phyloP scores from a whole-genome alignment of 1,284 basidiomycete genomes.

The Tilletia horrida region DNA sequence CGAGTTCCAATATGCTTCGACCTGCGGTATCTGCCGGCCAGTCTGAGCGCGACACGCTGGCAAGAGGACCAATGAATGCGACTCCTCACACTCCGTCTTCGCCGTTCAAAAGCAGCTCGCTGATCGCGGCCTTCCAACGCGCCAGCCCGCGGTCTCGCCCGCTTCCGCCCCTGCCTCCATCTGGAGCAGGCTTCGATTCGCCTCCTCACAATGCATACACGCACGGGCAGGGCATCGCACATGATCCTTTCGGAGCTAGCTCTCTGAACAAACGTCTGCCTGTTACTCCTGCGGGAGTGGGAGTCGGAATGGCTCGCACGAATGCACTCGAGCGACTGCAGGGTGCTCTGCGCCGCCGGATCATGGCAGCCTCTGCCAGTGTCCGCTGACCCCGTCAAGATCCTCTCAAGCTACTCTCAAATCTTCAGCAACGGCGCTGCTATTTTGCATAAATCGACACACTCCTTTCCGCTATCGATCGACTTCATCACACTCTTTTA shows the following conservation, averaged over 20 bases:
- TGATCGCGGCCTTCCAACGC: constrained; percentile 1
- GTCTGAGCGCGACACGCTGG: not conserved
- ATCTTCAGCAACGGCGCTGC: not conserved
- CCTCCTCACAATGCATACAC: not conserved
- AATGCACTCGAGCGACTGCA: constrained; percentile 11
- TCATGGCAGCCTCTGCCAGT: not conserved
- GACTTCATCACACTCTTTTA: not conserved
- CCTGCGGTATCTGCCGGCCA: not conserved
- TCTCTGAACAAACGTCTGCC: not conserved
- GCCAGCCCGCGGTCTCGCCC: constrained; percentile 4
- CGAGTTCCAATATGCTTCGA: constrained; percentile 1
- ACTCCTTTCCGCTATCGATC: no score
- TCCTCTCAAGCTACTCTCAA: not conserved
- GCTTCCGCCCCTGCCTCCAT: not conserved
- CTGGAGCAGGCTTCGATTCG: not conserved
- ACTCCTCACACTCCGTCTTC: not conserved
- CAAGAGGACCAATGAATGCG: not conserved
- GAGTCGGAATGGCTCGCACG: not conserved
- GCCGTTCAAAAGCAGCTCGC: not conserved
- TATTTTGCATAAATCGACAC: no score
- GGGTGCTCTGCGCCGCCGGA: not conserved
- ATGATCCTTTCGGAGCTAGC: not conserved
- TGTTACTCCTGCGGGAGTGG: constrained; percentile 6
- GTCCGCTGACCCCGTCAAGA: not conserved
- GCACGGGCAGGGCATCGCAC: constrained; percentile 8